Conservation (phyloP, 495 filamentous ascomycete species). For the Aspergillus funiculosus region DNA sequence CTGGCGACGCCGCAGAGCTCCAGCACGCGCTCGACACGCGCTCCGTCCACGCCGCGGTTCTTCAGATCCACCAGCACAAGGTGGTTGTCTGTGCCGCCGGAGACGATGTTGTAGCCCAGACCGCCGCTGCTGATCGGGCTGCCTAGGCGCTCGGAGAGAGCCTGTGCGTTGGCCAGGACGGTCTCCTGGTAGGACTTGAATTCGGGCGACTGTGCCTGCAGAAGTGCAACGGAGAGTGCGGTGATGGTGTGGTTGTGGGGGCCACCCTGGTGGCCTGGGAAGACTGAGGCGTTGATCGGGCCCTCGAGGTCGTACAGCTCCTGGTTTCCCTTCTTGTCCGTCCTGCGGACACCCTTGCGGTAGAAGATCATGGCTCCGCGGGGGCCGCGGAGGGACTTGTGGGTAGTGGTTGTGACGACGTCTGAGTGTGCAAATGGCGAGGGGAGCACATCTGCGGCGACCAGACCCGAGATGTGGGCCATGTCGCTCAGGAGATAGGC, state of each 20-base stretch:
- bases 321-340: constrained; percentile 79
- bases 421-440: constrained; percentile 87
- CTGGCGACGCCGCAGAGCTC: constrained; percentile 92
- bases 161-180: constrained; percentile 80
- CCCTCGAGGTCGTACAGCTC: constrained; percentile 87
- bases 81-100: constrained; percentile 95
- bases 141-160: constrained; percentile 70
- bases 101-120: constrained; percentile 85
- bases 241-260: constrained; percentile 99
- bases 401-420: constrained; percentile 95
- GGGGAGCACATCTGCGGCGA: constrained; percentile 84
- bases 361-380: constrained; percentile 98
- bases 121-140: constrained; percentile 65
- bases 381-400: constrained; percentile 93
- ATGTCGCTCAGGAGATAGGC: constrained; percentile 93
- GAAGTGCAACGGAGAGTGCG: constrained; percentile 85
- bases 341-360: constrained; percentile 80
- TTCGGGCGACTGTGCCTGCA: constrained; percentile 84
- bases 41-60: constrained; percentile 82
- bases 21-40: constrained; percentile 87
- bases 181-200: constrained; percentile 85
- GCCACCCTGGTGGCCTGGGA: constrained; percentile 97
- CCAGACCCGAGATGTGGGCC: constrained; percentile 94
- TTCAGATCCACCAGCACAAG: constrained; percentile 93
- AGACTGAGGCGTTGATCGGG: constrained; percentile 93